phyloP scores from a whole-genome alignment of 768 basidiomycete genomes.

The Boletus speciosus region DNA sequence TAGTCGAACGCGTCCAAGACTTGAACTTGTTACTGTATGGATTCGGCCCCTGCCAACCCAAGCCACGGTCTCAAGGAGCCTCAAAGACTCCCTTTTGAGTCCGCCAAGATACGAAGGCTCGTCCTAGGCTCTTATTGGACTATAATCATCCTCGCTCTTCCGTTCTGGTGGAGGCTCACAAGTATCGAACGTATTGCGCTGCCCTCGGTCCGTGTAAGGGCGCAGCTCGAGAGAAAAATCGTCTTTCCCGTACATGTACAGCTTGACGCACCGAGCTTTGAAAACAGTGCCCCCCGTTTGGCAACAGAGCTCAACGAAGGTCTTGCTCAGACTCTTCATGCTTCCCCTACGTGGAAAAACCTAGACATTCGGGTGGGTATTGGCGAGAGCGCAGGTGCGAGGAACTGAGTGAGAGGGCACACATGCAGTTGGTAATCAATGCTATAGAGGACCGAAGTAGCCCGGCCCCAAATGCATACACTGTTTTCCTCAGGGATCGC shows the following conservation, averaged over 20 bases:
- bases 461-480: slow-evolving; percentile 16
- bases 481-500: slow-evolving; percentile 21
- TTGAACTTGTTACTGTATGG: slow-evolving; percentile 18
- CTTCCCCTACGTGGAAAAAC: slow-evolving; percentile 41
- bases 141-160: slow-evolving; percentile 71
- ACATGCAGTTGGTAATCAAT: slow-evolving; percentile 4
- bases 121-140: slow-evolving; percentile 78
- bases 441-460: slow-evolving; percentile 11
- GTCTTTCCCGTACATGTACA: slow-evolving; percentile 42
- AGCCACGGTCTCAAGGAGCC: slow-evolving; percentile 40
- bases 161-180: slow-evolving; percentile 93
- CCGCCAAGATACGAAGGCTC: slow-evolving; percentile 44
- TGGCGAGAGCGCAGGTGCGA: slow-evolving; percentile 35
- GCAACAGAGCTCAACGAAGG: slow-evolving; percentile 30
- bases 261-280: slow-evolving; percentile 33
- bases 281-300: slow-evolving; percentile 1
- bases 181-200: slow-evolving; percentile 81
- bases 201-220: slow-evolving; percentile 56
- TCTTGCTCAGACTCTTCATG: slow-evolving; percentile 13
- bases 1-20: slow-evolving; percentile 8
- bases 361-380: slow-evolving; percentile 36
- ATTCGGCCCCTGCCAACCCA: slow-evolving; percentile 12
- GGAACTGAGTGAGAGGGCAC: not conserved
- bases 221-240: slow-evolving; percentile 45
- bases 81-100: slow-evolving; percentile 51